A percentile compares a stretch with the other conserved stretches of the same genome.
phyloP scores from a whole-genome alignment of 2,329 filamentous ascomycete species.

The Aspergillus intermedius region DNA sequence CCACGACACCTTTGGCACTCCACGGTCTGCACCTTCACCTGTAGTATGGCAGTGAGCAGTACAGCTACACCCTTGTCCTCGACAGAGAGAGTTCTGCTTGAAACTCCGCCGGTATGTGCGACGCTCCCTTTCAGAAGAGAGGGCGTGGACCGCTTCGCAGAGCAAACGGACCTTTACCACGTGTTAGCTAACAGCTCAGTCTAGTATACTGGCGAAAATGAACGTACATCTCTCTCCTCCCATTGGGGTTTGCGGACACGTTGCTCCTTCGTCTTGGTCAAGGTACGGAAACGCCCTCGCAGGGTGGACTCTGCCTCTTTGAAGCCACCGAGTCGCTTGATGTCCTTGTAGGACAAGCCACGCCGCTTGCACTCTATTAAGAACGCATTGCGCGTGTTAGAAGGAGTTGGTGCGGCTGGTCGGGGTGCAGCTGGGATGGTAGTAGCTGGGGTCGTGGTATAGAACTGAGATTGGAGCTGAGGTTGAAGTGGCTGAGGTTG shows the following conservation, averaged over 20 bases:
- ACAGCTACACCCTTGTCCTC: neutral
- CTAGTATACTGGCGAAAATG: neutral
- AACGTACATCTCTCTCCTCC: constrained; percentile 37
- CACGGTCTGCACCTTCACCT: constrained; percentile 2
- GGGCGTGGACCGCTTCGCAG: constrained; percentile 31
- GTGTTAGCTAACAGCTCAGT: neutral
- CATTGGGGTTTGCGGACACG: constrained; percentile 42
- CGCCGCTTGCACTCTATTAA: constrained; percentile 35
- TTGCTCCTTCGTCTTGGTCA: constrained; percentile 42
- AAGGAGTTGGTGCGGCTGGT: neutral
- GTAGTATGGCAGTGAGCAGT: neutral
- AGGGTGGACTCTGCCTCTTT: constrained; percentile 44
- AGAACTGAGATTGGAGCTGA: neutral
- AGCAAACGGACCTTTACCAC: constrained; percentile 33
- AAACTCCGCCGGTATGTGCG: neutral
- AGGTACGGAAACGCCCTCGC: constrained; percentile 40
- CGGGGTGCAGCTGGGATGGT: neutral
- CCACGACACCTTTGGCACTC: constrained; percentile 49
- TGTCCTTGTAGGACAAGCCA: constrained; percentile 43
- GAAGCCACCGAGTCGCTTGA: constrained; percentile 38
- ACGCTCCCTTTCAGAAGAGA: constrained; percentile 13
- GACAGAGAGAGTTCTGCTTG: constrained; percentile 3
- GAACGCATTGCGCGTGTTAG: constrained; percentile 30
- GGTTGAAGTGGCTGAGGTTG: neutral
- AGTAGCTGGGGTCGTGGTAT: neutral